Conservation (phyloP, 1,284 basidiomycete species). For the Neolentinus lepideus region DNA sequence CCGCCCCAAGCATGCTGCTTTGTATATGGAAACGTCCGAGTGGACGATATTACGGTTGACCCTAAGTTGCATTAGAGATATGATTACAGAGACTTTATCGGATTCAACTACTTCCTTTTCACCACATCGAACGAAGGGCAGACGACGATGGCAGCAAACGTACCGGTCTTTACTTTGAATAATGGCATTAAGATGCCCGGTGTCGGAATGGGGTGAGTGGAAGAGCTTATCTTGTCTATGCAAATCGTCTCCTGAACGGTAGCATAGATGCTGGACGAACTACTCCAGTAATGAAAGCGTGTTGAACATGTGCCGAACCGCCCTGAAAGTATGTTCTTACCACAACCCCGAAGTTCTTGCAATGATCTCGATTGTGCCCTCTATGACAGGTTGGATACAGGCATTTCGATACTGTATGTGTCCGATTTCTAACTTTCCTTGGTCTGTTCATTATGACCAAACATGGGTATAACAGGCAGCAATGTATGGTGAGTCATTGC, state of each 20-base stretch:
- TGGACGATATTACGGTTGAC: too few relatives aligned
- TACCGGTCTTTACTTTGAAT: conserved; percentile 13
- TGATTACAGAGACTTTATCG: too few relatives aligned
- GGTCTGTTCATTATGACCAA: too few relatives aligned
- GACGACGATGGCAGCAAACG: background rate
- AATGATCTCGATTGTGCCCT: too few relatives aligned
- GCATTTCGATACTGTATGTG: conserved; percentile 8
- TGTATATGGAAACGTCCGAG: too few relatives aligned
- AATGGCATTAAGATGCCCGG: conserved; percentile 11
- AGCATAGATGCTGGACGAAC: conserved; percentile 12
- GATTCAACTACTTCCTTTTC: too few relatives aligned
- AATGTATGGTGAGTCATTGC: conserved; percentile 10
- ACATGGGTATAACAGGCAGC: too few relatives aligned
- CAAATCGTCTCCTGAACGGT: background rate
- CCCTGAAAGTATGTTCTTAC: conserved; percentile 13
- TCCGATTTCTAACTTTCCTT: too few relatives aligned
- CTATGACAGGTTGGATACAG: conserved; percentile 10
- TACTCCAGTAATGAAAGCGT: conserved; percentile 11
- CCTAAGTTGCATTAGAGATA: too few relatives aligned
- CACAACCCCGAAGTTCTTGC: too few relatives aligned
- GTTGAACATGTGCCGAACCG: conserved; percentile 11
- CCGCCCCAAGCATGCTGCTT: too few relatives aligned
- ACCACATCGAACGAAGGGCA: background rate
- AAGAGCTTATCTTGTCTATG: background rate
- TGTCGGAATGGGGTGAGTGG: conserved; percentile 13